Conservation (phyloP, 2,329 filamentous ascomycete species). For the Fusarium sterilihyphosum region DNA sequence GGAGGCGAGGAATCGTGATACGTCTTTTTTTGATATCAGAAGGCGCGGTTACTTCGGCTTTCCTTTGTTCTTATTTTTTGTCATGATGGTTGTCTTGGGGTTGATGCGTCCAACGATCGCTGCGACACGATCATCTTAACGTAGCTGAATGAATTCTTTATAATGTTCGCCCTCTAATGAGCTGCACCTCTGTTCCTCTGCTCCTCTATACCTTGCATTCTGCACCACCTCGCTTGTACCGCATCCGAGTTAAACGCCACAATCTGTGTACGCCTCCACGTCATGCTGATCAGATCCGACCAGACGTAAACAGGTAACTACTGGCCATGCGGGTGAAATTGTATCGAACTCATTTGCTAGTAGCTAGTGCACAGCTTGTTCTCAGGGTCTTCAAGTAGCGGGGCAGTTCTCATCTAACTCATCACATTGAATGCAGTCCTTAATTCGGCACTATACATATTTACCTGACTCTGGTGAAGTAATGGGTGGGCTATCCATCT, state of each 20-base stretch:
- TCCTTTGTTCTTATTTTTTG: slow-evolving; percentile 53
- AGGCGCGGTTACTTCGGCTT: slow-evolving; percentile 53
- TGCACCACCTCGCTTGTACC: not conserved
- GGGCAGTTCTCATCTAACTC: slow-evolving; percentile 4
- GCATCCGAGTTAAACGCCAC: slow-evolving; percentile 9
- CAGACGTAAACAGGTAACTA: not conserved
- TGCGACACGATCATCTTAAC: slow-evolving; percentile 50
- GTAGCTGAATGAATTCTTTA: slow-evolving; percentile 53
- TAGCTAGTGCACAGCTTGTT: slow-evolving; percentile 17
- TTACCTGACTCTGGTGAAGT: not conserved
- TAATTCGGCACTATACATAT: not conserved
- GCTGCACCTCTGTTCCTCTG: not conserved
- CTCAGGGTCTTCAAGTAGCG: slow-evolving; percentile 26
- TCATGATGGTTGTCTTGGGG: slow-evolving; percentile 50
- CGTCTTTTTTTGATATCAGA: slow-evolving; percentile 53
- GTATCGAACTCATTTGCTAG: not conserved
- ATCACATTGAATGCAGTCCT: slow-evolving; percentile 11
- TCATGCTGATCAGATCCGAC: slow-evolving; percentile 17
- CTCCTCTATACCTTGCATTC: not conserved
- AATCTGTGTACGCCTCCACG: slow-evolving; percentile 22
- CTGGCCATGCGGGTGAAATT: not conserved
- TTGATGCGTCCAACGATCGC: slow-evolving; percentile 52
- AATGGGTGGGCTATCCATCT: not conserved
- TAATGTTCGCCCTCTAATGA: slow-evolving; percentile 43
- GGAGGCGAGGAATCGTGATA: slow-evolving; percentile 50